Base-by-base conservation (phyloP, 352 stramenopile species). In the Pythium periplocum region DNA sequence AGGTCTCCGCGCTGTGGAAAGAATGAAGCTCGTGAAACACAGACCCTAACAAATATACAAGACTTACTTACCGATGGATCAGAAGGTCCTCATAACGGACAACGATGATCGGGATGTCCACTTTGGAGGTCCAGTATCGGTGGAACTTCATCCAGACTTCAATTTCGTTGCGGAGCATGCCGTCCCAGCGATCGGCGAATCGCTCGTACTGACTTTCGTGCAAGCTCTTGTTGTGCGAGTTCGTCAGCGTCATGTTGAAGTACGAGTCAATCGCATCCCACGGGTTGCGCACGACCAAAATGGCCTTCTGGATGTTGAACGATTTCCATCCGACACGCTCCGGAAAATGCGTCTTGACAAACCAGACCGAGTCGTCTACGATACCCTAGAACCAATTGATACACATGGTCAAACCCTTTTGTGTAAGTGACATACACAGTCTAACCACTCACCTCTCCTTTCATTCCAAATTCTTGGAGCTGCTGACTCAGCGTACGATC, bases 231-330 rank as follows among this genome's bases (percentile, higher is more conserved):
- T 95, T 93, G 75, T 98, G 91, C 47, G 87, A 93, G 63, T 97
- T 96, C 12, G 91, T 98, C 49, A 98, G 72, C 46, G 85, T 96
- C 78, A 99, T 95, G 73, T 99, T 99, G 66, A 98, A 99, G 74
- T 99, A 99, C 46, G 95, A 98, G 58, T 99, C 95, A 68, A 99
- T 98, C 31, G 95, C 90, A 83, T 99, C 97, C 80, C 96, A 99
- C 1, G 96, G 97, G 68, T 99, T 99, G 43, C 97, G 83, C 55
- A 95, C 83, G 6, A 95, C 83, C 10, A 95, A 66, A 53, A 95
- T 92, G n/a, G 81, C 78, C 48, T 93, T 93, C 51, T 90, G 69
- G 38, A 73, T 70, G 39, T 60, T 73, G 62, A 90, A 88, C 17
- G 62, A 63, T 67, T 90, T 86, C 81, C 80, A 97, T 43, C 97